Percentiles rank a stretch among this genome's conserved stretches.
These are phyloP conservation scores for Taiwanofungus camphoratus DNA, from an alignment of 1,284 basidiomycete genomes.

Conservation along the genomic window DNA sequence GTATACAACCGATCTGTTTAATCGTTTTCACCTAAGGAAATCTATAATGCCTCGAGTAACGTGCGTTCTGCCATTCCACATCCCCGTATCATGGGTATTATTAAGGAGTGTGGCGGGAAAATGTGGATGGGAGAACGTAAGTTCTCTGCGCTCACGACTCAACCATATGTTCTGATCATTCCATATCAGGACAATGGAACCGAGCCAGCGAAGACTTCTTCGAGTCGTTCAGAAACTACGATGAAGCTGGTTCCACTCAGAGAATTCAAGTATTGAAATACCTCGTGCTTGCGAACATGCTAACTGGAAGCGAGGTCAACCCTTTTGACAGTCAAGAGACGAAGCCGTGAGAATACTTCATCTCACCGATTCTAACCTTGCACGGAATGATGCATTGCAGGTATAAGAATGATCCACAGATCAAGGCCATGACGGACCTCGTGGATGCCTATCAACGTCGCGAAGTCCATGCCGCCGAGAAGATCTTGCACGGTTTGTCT, in stretches of 20 bases:
- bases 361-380: neutral
- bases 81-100: slow-evolving; percentile 97
- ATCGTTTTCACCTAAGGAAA: slow-evolving; percentile 59
- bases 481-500: slow-evolving; percentile 76
- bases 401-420: slow-evolving; percentile 95
- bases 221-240: slow-evolving; percentile 97
- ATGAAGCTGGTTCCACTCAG: slow-evolving; percentile 95
- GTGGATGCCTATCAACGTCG: slow-evolving; percentile 94
- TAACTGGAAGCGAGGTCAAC: slow-evolving; percentile 97
- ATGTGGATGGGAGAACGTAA: slow-evolving; percentile 99
- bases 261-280: slow-evolving; percentile 98
- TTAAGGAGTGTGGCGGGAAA: slow-evolving; percentile 98
- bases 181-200: slow-evolving; percentile 82
- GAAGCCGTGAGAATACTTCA: slow-evolving; percentile 68
- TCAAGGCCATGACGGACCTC: slow-evolving; percentile 96
- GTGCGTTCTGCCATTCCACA: slow-evolving; percentile 97
- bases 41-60: slow-evolving; percentile 91
- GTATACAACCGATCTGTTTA: neutral
- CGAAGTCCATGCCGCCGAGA: slow-evolving; percentile 95
- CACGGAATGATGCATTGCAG: slow-evolving; percentile 33
- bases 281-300: slow-evolving; percentile 96
- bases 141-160: slow-evolving; percentile 23
- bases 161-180: neutral
- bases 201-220: slow-evolving; percentile 98
- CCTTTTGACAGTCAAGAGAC: slow-evolving; percentile 99